These are phyloP conservation scores for Eutrema salsugineum DNA, from an alignment of 441 rosid genomes.

Conservation along the genomic window DNA sequence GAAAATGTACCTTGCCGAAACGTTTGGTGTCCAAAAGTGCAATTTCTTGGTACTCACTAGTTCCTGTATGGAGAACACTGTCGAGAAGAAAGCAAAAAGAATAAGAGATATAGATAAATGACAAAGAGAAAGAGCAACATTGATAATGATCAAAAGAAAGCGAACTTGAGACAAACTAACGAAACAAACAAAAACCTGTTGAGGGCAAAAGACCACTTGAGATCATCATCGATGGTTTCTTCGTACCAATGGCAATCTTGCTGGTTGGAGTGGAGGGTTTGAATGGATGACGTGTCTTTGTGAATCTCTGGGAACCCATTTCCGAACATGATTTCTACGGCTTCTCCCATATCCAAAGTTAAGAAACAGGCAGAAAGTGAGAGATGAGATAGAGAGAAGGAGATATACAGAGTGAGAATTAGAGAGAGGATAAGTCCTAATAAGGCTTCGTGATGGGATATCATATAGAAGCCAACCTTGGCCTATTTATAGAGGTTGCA, in stretches of 20 bases:
- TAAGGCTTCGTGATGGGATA: constrained; percentile 24
- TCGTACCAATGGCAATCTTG: constrained; percentile 68
- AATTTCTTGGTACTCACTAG: constrained; percentile 78
- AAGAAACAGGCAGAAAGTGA: background rate
- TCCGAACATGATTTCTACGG: constrained; percentile 45
- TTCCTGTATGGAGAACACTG: constrained; percentile 76
- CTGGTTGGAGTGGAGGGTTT: constrained; percentile 25
- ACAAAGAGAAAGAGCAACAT: background rate
- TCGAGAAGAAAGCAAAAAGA: background rate
- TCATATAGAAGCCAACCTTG: constrained; percentile 19
- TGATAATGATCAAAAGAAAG: background rate
- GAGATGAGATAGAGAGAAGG: background rate
- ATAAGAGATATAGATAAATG: background rate
- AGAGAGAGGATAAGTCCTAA: background rate
- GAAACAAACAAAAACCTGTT: constrained; percentile 55
- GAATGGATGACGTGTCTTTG: constrained; percentile 33
- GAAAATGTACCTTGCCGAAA: constrained; percentile 68
- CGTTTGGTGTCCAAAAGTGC: constrained; percentile 81
- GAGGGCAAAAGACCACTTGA: constrained; percentile 93
- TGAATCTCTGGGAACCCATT: constrained; percentile 52
- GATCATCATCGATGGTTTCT: constrained; percentile 77
- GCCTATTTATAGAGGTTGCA: constrained; percentile 25
- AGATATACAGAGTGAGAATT: background rate
- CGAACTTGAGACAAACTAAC: background rate
- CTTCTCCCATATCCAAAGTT: constrained; percentile 51